phyloP scores from a whole-genome alignment of 306 rosid species.

The Cucurbita maxima region DNA sequence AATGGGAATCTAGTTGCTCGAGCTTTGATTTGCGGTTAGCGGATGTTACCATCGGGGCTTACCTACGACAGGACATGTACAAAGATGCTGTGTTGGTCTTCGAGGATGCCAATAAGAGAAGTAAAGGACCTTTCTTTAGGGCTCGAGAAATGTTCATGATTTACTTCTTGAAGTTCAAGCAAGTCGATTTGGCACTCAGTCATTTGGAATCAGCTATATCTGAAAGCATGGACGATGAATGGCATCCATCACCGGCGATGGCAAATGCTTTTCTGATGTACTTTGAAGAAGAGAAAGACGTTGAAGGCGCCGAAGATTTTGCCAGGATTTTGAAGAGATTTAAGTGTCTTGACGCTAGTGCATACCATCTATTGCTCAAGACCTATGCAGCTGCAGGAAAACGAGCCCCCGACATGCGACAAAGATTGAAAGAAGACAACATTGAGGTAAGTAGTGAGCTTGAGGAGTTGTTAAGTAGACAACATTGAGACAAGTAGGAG shows the following conservation, averaged over 20 bases:
- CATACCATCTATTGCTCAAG: slow-evolving; percentile 32
- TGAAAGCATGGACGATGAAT: slow-evolving; percentile 21
- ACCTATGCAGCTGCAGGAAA: slow-evolving; percentile 27
- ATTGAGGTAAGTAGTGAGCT: slow-evolving; percentile 18
- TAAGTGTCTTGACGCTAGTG: slow-evolving; percentile 19
- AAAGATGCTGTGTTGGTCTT: slow-evolving; percentile 48
- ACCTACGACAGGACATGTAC: slow-evolving; percentile 33
- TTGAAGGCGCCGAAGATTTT: slow-evolving; percentile 43
- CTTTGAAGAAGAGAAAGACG: slow-evolving; percentile 45
- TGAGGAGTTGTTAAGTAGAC: slow-evolving; percentile 29
- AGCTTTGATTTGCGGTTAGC: slow-evolving; percentile 42
- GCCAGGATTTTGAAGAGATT: slow-evolving; percentile 37
- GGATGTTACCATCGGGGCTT: slow-evolving; percentile 27
- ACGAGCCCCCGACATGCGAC: slow-evolving; percentile 18
- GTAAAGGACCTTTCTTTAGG: slow-evolving; percentile 33
- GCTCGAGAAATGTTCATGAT: slow-evolving; percentile 45
- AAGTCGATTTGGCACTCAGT: slow-evolving; percentile 35
- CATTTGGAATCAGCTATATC: slow-evolving; percentile 35
- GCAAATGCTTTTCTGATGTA: slow-evolving; percentile 37
- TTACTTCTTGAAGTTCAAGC: slow-evolving; percentile 29
- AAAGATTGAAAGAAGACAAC: slow-evolving; percentile 24
- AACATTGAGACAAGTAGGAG: slow-evolving; percentile 15
- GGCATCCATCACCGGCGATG: slow-evolving; percentile 32
- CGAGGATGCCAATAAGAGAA: slow-evolving; percentile 31
- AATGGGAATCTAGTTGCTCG: slow-evolving; percentile 52